Evolutionary conservation across 2,329 filamentous ascomycete genomes (phyloP).

Genomic region (Xylaria sp.): DNA sequence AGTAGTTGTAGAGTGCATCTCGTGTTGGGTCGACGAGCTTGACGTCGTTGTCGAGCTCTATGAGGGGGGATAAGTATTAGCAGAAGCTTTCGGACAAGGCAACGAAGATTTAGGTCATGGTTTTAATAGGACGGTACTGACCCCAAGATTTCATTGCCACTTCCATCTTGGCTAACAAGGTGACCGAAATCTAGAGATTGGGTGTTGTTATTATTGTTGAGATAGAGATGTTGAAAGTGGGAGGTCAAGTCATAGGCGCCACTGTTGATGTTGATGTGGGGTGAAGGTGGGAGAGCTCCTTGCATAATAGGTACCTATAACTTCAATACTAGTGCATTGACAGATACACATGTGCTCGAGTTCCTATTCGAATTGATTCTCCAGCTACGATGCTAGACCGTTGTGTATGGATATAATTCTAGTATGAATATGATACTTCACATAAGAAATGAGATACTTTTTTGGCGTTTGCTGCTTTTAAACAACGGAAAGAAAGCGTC

Average conservation of each 20-base stretch:
- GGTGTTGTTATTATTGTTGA: slow-evolving; percentile 9
- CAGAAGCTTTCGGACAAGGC: slow-evolving; percentile 8
- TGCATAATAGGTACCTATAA: slow-evolving; percentile 3
- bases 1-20: slow-evolving; percentile 92
- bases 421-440: background rate
- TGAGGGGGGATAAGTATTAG: slow-evolving; percentile 24
- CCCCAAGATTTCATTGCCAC: slow-evolving; percentile 70
- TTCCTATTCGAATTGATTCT: background rate
- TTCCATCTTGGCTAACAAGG: slow-evolving; percentile 57
- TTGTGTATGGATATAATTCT: background rate
- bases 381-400: background rate
- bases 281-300: slow-evolving; percentile 34
- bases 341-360: background rate
- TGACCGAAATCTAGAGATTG: slow-evolving; percentile 18
- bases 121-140: slow-evolving; percentile 49
- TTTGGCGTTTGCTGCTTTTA: background rate
- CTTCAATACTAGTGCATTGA: background rate
- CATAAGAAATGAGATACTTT: background rate
- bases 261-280: slow-evolving; percentile 26
- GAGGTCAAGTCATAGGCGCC: slow-evolving; percentile 18
- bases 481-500: background rate
- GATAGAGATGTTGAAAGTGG: slow-evolving; percentile 15
- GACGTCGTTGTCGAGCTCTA: slow-evolving; percentile 89
- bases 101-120: slow-evolving; percentile 32
- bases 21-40: slow-evolving; percentile 85